Conservation (phyloP, 139 green algal genomes). For the Auxenochlorella protothecoides region DNA sequence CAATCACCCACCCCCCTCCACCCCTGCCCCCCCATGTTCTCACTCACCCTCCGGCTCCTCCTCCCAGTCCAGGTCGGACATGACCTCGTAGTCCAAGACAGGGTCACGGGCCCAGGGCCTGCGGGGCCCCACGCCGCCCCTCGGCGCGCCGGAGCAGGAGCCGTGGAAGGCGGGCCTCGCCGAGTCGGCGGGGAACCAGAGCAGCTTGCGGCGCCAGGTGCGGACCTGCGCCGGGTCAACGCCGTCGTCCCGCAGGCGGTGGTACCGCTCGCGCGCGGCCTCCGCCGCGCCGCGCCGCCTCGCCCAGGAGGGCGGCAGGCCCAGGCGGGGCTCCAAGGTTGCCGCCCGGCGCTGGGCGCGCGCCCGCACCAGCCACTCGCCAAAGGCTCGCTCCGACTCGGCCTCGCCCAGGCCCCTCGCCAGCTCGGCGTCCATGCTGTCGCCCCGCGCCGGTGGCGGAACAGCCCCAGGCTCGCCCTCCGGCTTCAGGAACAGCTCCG, state of each 20-base stretch:
- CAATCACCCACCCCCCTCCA: constrained; percentile 2
- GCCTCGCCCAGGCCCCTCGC: no score
- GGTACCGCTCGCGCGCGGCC: background rate
- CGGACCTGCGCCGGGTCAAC: constrained; percentile 2
- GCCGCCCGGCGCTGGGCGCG: no score
- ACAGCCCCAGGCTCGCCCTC: background rate
- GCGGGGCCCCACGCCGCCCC: constrained; percentile 26
- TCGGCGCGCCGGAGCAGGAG: constrained; percentile 18
- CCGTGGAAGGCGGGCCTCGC: constrained; percentile 51
- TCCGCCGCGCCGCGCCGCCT: constrained; percentile 9
- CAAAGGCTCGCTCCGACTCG: no score
- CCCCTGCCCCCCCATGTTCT: constrained; percentile 13
- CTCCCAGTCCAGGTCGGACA: constrained; percentile 70
- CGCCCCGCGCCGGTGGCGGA: background rate
- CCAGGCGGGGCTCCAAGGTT: constrained; percentile 4
- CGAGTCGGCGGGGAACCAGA: constrained; percentile 25
- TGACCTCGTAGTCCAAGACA: constrained; percentile 63
- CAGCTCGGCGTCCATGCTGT: background rate
- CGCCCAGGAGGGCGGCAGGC: constrained; percentile 50
- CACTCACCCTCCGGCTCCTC: constrained; percentile 59
- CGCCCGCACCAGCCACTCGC: no score
- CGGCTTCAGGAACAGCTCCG: constrained; percentile 4
- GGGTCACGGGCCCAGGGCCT: constrained; percentile 31
- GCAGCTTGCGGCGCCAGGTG: constrained; percentile 50
- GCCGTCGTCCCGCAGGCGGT: constrained; percentile 1